Evolutionary conservation across 352 stramenopile species (phyloP), one percentile per base, ranked within the genome.

Genomic region (Globisporangium carolinianum): DNA sequence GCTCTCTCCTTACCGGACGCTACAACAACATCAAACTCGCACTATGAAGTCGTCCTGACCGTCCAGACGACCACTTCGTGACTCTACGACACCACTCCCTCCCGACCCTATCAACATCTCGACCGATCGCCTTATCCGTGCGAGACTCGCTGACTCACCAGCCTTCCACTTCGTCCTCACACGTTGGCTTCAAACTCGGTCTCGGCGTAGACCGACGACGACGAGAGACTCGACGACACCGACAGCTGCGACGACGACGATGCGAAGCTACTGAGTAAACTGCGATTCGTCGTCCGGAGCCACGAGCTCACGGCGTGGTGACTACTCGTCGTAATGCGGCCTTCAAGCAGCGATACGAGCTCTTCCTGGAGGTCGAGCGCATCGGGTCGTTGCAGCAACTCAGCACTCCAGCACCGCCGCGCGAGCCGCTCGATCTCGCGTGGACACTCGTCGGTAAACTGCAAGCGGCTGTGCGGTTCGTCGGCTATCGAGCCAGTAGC

Each of bases 291-390:
- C 3, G 72, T 74, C 3, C 74, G 65, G n/a, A 76, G 70, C 77
- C 77, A 87, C 48, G 72, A 77, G 45, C 67, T 72, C n/a, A 70
- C 68, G 0, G 68, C 62, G 35, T 74, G 69, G 9, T 32, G 24
- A 32, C 62, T 73, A 55, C 50, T 80, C 6, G 63, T 76, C 15
- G 77, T 85, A 24, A 88, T 63, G 2, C 75, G 76, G n/a, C 76
- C 74, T 67, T 90, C 80, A 24, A 90, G 60, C 39, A 85, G 66
- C 32, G 74, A 77, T 58, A 87, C 76, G 18, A 90, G 68, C 63
- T 90, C 80, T 49, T 90, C 80, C 60, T 90, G 80, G 8, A 90
- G 65, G 36, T 90, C 77, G n/a, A 90, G 68, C 8, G 78, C 74
- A n/a, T 81, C 72, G 11, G 78, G 72, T 1, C 80, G 80, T 18